Base-by-base conservation (phyloP, 495 filamentous ascomycete species). In the Tuber calosporum region DNA sequence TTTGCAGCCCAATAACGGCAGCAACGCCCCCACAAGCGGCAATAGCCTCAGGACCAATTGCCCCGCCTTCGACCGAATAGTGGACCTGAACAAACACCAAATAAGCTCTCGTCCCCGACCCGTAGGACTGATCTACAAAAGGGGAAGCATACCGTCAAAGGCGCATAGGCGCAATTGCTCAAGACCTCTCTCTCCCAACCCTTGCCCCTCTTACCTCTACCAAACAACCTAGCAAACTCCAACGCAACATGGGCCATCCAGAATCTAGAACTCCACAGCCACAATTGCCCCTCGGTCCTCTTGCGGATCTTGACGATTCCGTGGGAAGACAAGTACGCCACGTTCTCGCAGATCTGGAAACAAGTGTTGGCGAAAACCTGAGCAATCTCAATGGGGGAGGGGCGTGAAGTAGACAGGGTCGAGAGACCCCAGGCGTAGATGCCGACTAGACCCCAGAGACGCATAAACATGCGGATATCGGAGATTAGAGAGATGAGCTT, bases 281-380 rank as follows among this genome's bases (percentile, higher is more conserved):
- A 89, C 82, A 88, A 89, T 72, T 84, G 84, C 38, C 81, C 84
- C 80, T 87, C 84, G 69, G 82, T 82, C 71, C 85, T 79, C 6
- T 87, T 85, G 34, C 85, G 85, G 82, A 86, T 87, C 4, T 84
- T 85, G 40, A 96, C 79, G 0, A 97, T 85, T 26, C 88, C 88
- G 77, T 92, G 91, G 34, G 83, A 81, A 7, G 90, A 87, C 13
- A 98, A 86, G 83, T 91, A 97, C 13, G 90, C 91, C 8, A 86
- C 88, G 82, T 97, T 97, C 85, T 98, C 94, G 41, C 96, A 86
- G 15, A 85, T 81, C 83, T 97, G 94, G 84, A 90, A 93, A 6
- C 86, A 76, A 20, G 90, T 81, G 81, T 90, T 91, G 26, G 86
- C 86, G 15, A 85, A 68, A 13, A 97, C 86, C 79, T 96, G 92